A percentile compares a stretch with the other conserved stretches of the same genome.
Evolutionary conservation across 305 asterid species (phyloP).

Genomic region (Petunia hybrid): DNA sequence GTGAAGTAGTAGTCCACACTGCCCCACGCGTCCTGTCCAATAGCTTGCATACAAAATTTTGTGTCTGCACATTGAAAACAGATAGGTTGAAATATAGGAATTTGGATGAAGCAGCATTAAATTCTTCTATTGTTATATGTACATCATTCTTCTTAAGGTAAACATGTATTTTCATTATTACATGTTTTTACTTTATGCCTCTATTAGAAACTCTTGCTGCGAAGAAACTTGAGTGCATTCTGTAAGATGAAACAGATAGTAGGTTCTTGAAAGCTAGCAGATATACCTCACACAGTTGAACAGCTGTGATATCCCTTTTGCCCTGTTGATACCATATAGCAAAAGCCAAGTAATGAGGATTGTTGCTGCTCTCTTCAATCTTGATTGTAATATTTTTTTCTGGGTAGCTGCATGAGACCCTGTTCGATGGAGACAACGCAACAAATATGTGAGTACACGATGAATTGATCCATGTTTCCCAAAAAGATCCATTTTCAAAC

Average conservation of each 20-base stretch:
- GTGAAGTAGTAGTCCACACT: constrained; percentile 73
- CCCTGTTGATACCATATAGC: constrained; percentile 87
- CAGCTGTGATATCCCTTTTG: constrained; percentile 71
- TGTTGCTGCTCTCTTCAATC: constrained; percentile 71
- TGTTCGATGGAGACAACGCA: constrained; percentile 34
- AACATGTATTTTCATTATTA: not conserved
- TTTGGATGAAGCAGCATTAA: not conserved
- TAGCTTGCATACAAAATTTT: constrained; percentile 66
- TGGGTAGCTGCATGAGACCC: constrained; percentile 87
- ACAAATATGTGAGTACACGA: constrained; percentile 11
- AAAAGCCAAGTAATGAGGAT: constrained; percentile 79
- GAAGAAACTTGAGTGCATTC: not conserved
- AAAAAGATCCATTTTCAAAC: not conserved
- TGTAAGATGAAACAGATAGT: not conserved
- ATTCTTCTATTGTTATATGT: not conserved
- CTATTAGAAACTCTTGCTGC: not conserved
- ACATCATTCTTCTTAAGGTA: not conserved
- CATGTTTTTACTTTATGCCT: not conserved
- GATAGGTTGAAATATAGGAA: constrained; percentile 2
- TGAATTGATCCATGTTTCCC: not conserved
- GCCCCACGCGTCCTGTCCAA: constrained; percentile 76
- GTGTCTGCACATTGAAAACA: constrained; percentile 56
- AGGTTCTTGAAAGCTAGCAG: constrained; percentile 12
- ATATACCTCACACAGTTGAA: constrained; percentile 83
- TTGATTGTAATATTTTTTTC: constrained; percentile 67